These are phyloP conservation scores for Panicum hallii DNA, from an alignment of 202 grass and related monocot genomes.

Conservation along the genomic window DNA sequence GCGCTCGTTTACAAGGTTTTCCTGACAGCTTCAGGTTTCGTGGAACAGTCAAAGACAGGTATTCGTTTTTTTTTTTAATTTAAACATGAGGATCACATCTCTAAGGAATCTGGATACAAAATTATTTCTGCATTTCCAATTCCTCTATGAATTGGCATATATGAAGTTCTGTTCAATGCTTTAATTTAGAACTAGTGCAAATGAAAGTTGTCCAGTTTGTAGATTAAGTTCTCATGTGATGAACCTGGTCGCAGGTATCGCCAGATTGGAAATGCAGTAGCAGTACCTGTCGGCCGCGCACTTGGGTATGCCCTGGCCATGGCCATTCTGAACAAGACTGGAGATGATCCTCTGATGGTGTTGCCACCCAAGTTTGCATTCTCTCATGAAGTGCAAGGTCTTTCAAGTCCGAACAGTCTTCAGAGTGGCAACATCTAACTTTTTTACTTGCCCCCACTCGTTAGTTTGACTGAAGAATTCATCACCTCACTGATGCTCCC, in stretches of 20 bases:
- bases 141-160: neutral
- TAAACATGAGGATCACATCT: neutral
- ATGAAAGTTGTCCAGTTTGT: neutral
- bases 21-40: conserved; percentile 86
- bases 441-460: neutral
- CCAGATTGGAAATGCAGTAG: conserved; percentile 92
- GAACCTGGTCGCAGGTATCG: conserved; percentile 71
- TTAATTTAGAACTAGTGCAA: neutral
- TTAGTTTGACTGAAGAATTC: conserved; percentile 19
- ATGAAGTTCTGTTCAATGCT: conserved; percentile 9
- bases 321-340: conserved; percentile 63
- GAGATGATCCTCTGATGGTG: conserved; percentile 64
- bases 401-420: neutral
- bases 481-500: conserved; percentile 10
- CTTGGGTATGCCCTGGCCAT: conserved; percentile 77
- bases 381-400: conserved; percentile 42
- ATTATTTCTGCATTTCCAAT: neutral
- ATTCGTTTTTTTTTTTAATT: neutral
- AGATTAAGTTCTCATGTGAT: conserved; percentile 30
- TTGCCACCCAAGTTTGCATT: conserved; percentile 84
- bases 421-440: conserved; percentile 10
- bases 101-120: neutral
- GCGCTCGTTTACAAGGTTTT: conserved; percentile 95
- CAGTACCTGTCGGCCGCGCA: conserved; percentile 76
- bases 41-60: conserved; percentile 88